These are phyloP conservation scores for Amphichorda felina DNA, from an alignment of 2,329 filamentous ascomycete species.

Conservation along the genomic window DNA sequence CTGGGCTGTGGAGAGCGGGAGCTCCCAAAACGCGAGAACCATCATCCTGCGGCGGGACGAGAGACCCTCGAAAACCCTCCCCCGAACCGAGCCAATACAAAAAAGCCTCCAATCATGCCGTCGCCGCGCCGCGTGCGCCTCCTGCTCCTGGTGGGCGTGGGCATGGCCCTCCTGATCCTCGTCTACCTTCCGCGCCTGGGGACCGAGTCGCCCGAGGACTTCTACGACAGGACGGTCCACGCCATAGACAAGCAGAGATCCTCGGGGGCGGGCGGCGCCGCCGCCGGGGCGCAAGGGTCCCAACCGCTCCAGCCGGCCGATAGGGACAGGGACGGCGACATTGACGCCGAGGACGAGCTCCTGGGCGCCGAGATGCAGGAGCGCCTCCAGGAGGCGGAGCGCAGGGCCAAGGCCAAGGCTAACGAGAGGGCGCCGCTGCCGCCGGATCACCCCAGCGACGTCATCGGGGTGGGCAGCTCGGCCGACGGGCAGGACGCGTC, in stretches of 20 bases:
- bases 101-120: conserved; percentile 46
- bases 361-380: conserved; percentile 40
- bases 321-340: conserved; percentile 41
- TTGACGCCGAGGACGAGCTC: conserved; percentile 43
- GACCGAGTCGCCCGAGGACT: conserved; percentile 37
- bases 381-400: conserved; percentile 56
- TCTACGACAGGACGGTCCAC: conserved; percentile 47
- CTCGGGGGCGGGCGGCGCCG: not conserved
- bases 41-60: too few relatives aligned
- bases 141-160: conserved; percentile 51
- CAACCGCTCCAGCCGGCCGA: conserved; percentile 18
- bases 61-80: too few relatives aligned
- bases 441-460: conserved; percentile 44
- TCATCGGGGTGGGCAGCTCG: conserved; percentile 48
- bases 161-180: conserved; percentile 54
- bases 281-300: not conserved
- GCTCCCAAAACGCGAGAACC: too few relatives aligned
- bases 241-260: conserved; percentile 29
- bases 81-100: too few relatives aligned
- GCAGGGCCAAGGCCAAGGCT: conserved; percentile 55
- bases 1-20: too few relatives aligned
- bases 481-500: conserved; percentile 35
- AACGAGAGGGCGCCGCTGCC: conserved; percentile 53
- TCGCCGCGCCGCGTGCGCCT: conserved; percentile 59
- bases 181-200: conserved; percentile 59